Base-by-base conservation (phyloP, 441 rosid genomes). In the Mallotus repandus region DNA sequence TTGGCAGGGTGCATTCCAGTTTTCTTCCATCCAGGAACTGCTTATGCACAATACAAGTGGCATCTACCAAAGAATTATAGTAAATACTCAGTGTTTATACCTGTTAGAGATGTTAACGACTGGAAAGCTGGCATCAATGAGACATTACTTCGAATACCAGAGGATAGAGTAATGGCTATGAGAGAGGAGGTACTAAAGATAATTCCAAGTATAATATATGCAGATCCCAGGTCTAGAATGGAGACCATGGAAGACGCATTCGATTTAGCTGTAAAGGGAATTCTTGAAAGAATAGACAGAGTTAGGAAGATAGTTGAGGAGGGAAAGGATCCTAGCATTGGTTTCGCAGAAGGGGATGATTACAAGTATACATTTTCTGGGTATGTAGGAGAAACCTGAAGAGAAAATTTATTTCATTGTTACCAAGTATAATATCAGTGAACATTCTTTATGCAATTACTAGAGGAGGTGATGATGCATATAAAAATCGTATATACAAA, bases 1-100 rank as follows among this genome's bases (percentile, higher is more conserved):
- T 72, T 94, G 22, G 90, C 95, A 10, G 97, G 97, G 1, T 92
- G 98, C 78, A 92, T 94, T 67, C 97, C 96, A 0, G 97, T 94
- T 25, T 92, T 94, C 78, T 94, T 92, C 78, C 89, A 92, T 77
- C 92, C 95, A 0, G 91, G 96, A 32, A 84, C 93, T 5, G 91
- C 97, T 0, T 94, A 83, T 0, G 89, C 88, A 0, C 97, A 92
- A 57, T 92, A 94, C 71, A 79, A 81, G 71, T 94, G 97, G 97
- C 91, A 94, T 72, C 82, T 94, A 32, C 97, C 96, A 0, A 81
- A 84, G 65, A 78, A 92, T 49, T 81, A 80, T 54, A 79, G 74
- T 18, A 82, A 80, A 48, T 92, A 89, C 68, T 94, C 93, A 0
- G 89, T 94, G 69, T 92, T 80, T 71, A 79, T 94, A 63, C 93